These are phyloP conservation scores for Verticillium longisporum DNA, from an alignment of 2,329 filamentous ascomycete genomes.

Conservation along the genomic window DNA sequence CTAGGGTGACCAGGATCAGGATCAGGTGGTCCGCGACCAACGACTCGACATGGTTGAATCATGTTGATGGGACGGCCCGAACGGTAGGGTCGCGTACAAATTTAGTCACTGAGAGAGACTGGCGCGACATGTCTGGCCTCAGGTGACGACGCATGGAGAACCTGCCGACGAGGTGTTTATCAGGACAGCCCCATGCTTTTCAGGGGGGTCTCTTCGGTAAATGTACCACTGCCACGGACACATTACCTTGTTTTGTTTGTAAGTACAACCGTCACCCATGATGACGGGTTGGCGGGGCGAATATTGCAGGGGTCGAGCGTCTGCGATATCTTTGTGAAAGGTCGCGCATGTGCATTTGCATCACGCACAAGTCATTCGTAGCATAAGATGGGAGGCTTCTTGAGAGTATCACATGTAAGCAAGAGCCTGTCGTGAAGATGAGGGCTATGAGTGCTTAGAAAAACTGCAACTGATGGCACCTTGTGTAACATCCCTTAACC, in stretches of 20 bases:
- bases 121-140: neutral
- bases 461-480: too few relatives aligned
- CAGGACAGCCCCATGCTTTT: too few relatives aligned
- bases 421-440: too few relatives aligned
- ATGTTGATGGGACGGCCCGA: neutral
- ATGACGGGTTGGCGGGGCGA: too few relatives aligned
- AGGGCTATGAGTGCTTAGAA: too few relatives aligned
- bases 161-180: neutral
- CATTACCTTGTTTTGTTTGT: neutral
- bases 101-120: neutral
- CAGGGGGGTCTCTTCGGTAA: neutral
- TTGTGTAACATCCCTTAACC: too few relatives aligned
- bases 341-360: too few relatives aligned
- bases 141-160: neutral
- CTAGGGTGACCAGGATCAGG: neutral
- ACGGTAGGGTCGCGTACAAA: neutral
- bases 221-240: neutral
- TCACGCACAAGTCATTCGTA: too few relatives aligned
- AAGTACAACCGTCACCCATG: neutral
- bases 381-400: too few relatives aligned
- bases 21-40: neutral
- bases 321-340: too few relatives aligned
- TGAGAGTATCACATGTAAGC: too few relatives aligned
- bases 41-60: neutral
- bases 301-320: too few relatives aligned